phyloP scores from a whole-genome alignment of 2,329 filamentous ascomycete genomes.

The Cercospora sp. region DNA sequence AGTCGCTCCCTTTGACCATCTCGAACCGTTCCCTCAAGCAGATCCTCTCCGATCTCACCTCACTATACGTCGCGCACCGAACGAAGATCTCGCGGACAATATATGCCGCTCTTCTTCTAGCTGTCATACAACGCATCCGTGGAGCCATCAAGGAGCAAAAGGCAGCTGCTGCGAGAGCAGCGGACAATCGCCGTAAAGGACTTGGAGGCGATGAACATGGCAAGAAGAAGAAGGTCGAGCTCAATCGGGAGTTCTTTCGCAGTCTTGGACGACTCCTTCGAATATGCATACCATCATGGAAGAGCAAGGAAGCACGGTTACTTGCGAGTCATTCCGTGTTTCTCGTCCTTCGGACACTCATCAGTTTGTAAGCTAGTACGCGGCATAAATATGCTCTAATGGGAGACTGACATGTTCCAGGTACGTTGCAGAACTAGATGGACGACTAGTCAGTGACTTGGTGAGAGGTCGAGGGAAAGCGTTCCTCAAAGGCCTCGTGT shows the following conservation, averaged over 20 bases:
- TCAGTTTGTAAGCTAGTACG: slow-evolving; percentile 62
- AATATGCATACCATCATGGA: slow-evolving; percentile 89
- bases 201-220: slow-evolving; percentile 39
- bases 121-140: slow-evolving; percentile 82
- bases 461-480: slow-evolving; percentile 89
- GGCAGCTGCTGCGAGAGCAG: slow-evolving; percentile 70
- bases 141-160: slow-evolving; percentile 93
- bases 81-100: slow-evolving; percentile 79
- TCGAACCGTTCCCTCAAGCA: slow-evolving; percentile 38
- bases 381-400: neutral
- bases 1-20: slow-evolving; percentile 24
- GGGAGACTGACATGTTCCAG: neutral
- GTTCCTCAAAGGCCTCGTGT: slow-evolving; percentile 82
- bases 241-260: slow-evolving; percentile 84
- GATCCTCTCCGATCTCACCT: slow-evolving; percentile 55
- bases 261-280: slow-evolving; percentile 74
- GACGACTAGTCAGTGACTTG: slow-evolving; percentile 84
- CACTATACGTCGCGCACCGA: slow-evolving; percentile 75
- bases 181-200: slow-evolving; percentile 52
- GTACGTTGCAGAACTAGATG: slow-evolving; percentile 97
- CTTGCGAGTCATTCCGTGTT: slow-evolving; percentile 92
- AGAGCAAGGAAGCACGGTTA: slow-evolving; percentile 81
- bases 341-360: slow-evolving; percentile 82
- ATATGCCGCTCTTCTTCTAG: slow-evolving; percentile 78
- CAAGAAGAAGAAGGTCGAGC: slow-evolving; percentile 75